These are phyloP conservation scores for Polytrichum formosum DNA, from an alignment of 225 moss, liverwort and hornwort species.

Conservation along the genomic window DNA sequence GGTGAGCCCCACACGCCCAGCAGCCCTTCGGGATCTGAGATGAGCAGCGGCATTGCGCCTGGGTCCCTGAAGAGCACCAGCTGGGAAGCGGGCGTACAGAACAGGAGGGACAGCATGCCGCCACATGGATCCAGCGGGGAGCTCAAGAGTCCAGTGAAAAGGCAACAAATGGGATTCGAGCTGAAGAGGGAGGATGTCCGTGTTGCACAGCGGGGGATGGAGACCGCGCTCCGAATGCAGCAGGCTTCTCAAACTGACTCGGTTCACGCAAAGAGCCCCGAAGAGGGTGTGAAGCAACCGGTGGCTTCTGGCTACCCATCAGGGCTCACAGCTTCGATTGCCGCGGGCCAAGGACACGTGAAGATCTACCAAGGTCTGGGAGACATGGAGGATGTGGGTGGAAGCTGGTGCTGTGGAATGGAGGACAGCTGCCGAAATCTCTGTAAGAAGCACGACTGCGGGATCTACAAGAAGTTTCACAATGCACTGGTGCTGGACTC, in stretches of 20 bases:
- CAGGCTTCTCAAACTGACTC: slow-evolving; percentile 13
- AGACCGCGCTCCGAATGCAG: slow-evolving; percentile 3
- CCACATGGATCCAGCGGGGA: slow-evolving; percentile 2
- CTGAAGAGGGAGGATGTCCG: slow-evolving; percentile 37
- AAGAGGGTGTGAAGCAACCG: slow-evolving; percentile 14
- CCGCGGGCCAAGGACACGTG: slow-evolving; percentile 35
- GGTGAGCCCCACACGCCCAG: slow-evolving; percentile 12
- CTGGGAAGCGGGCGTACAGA: slow-evolving; percentile 2
- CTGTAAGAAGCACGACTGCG: slow-evolving; percentile 53
- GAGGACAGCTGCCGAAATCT: slow-evolving; percentile 38
- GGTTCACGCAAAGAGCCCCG: slow-evolving; percentile 7
- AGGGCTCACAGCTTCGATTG: slow-evolving; percentile 25
- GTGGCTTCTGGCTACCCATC: slow-evolving; percentile 12
- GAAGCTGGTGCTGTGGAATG: slow-evolving; percentile 56
- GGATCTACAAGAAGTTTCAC: slow-evolving; percentile 52
- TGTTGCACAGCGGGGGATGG: slow-evolving; percentile 5
- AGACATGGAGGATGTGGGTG: slow-evolving; percentile 45
- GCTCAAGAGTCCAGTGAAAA: slow-evolving; percentile 24
- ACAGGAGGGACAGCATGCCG: background rate
- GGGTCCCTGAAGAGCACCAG: slow-evolving; percentile 3
- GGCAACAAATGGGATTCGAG: slow-evolving; percentile 38
- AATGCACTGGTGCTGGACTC: slow-evolving; percentile 33
- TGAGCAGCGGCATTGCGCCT: background rate
- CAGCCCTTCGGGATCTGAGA: slow-evolving; percentile 14
- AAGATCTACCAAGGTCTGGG: slow-evolving; percentile 58